A percentile compares a stretch with the other conserved stretches of the same genome.
These are phyloP conservation scores for Apiospora hydei DNA, from an alignment of 2,329 filamentous ascomycete genomes.

Conservation along the genomic window DNA sequence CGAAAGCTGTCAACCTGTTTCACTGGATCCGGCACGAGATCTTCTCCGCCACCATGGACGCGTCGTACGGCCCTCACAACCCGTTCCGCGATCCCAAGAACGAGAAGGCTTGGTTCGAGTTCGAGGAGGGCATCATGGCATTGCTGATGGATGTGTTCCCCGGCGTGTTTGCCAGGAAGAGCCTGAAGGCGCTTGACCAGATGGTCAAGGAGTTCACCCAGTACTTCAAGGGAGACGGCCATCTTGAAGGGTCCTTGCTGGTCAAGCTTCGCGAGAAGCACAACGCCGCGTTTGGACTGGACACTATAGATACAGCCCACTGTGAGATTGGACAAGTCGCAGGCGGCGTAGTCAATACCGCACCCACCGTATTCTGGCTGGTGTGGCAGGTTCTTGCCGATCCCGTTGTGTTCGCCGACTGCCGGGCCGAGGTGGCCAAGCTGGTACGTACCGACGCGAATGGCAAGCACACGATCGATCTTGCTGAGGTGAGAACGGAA, in stretches of 20 bases:
- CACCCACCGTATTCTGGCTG: slow-evolving; percentile 27
- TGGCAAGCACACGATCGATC: slow-evolving; percentile 24
- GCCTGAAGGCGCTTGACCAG: slow-evolving; percentile 27
- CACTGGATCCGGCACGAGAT: slow-evolving; percentile 24
- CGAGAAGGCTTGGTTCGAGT: slow-evolving; percentile 26
- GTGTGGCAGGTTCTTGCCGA: slow-evolving; percentile 27
- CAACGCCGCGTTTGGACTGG: slow-evolving; percentile 26
- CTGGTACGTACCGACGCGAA: too few species aligned
- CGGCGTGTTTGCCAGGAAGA: slow-evolving; percentile 24
- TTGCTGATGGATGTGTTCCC: slow-evolving; percentile 28
- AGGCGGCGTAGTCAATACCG: slow-evolving; percentile 28
- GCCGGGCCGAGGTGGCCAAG: background rate
- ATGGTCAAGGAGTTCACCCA: slow-evolving; percentile 28
- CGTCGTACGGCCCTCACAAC: slow-evolving; percentile 31
- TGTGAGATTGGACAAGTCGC: slow-evolving; percentile 28
- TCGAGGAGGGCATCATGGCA: slow-evolving; percentile 27
- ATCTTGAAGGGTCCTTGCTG: slow-evolving; percentile 30
- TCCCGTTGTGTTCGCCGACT: slow-evolving; percentile 27
- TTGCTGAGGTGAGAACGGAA: slow-evolving; percentile 25
- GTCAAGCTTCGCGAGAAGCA: slow-evolving; percentile 28
- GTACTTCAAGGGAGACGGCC: slow-evolving; percentile 29
- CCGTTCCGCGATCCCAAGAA: slow-evolving; percentile 27
- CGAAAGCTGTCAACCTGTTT: slow-evolving; percentile 22
- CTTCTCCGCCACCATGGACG: slow-evolving; percentile 25
- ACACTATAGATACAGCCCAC: slow-evolving; percentile 25